These are phyloP conservation scores for Scheffersomyces lignosus DNA, from an alignment of 805 yeast genomes.

Conservation along the genomic window DNA sequence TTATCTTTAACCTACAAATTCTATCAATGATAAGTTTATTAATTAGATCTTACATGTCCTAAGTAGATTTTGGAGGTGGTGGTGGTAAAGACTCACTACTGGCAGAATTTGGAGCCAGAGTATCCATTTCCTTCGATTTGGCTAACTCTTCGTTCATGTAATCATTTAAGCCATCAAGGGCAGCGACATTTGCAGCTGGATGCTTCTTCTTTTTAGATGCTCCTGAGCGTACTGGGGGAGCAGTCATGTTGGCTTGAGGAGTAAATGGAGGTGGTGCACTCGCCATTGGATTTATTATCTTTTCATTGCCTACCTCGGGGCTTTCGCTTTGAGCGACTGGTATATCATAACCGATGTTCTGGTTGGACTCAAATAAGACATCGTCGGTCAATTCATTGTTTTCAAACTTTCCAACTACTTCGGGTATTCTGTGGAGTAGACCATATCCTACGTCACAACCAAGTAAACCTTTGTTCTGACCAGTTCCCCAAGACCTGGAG, in stretches of 20 bases:
- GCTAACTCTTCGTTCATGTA: conserved; percentile 46
- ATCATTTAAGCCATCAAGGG: conserved; percentile 30
- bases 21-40: too few species aligned
- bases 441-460: conserved; percentile 98
- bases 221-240: conserved; percentile 18
- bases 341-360: conserved; percentile 16
- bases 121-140: conserved; percentile 38
- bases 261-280: conserved; percentile 8
- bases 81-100: conserved; percentile 28
- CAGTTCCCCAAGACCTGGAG: conserved; percentile 65
- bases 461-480: conserved; percentile 66
- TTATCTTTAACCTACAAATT: too few species aligned
- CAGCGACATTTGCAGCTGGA: conserved; percentile 16
- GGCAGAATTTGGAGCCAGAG: conserved; percentile 7
- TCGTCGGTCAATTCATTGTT: conserved; percentile 29
- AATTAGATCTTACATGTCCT: neutral
- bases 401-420: conserved; percentile 55
- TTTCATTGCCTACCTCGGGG: too few species aligned
- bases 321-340: conserved; percentile 11
- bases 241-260: conserved; percentile 8
- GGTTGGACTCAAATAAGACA: conserved; percentile 30
- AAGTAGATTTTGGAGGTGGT: conserved; percentile 25
- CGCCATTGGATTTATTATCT: conserved; percentile 6
- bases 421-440: conserved; percentile 79
- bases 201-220: conserved; percentile 30